phyloP scores from a whole-genome alignment of 179 eudicot genomes.

The Camellia oleifera region DNA sequence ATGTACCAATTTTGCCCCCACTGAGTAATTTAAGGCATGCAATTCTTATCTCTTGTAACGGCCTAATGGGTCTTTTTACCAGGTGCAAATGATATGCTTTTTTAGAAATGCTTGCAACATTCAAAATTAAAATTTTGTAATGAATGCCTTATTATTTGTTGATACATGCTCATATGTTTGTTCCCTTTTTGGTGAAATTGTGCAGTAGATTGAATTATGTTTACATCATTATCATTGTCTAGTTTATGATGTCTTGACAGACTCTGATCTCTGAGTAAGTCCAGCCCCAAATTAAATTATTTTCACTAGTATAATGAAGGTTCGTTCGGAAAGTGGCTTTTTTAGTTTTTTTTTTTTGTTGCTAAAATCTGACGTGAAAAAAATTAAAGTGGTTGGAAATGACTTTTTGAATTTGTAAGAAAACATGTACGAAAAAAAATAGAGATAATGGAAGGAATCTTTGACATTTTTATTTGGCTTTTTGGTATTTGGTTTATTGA shows the following conservation, averaged over 20 bases:
- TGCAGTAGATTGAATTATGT: neutral
- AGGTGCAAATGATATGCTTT: neutral
- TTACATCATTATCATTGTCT: neutral
- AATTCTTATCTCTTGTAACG: neutral
- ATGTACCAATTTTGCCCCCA: neutral
- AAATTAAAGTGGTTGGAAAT: too few relatives aligned
- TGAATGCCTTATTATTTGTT: neutral
- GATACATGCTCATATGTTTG: neutral
- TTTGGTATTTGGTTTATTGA: neutral
- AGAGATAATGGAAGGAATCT: too few relatives aligned
- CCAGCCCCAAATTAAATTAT: neutral
- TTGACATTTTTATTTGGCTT: too few relatives aligned
- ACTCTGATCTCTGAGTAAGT: neutral
- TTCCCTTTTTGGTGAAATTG: neutral
- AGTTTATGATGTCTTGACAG: neutral
- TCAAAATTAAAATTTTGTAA: neutral
- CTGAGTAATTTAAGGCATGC: slow-evolving; percentile 5
- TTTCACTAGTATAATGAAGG: neutral
- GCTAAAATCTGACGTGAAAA: too few relatives aligned
- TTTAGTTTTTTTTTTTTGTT: neutral
- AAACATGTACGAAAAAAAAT: too few relatives aligned
- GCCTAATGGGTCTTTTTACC: neutral
- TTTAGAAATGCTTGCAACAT: neutral
- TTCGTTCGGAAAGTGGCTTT: neutral
- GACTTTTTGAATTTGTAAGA: too few relatives aligned